phyloP scores from a whole-genome alignment of 2,329 filamentous ascomycete species.

The Stemphylium vesicarium region DNA sequence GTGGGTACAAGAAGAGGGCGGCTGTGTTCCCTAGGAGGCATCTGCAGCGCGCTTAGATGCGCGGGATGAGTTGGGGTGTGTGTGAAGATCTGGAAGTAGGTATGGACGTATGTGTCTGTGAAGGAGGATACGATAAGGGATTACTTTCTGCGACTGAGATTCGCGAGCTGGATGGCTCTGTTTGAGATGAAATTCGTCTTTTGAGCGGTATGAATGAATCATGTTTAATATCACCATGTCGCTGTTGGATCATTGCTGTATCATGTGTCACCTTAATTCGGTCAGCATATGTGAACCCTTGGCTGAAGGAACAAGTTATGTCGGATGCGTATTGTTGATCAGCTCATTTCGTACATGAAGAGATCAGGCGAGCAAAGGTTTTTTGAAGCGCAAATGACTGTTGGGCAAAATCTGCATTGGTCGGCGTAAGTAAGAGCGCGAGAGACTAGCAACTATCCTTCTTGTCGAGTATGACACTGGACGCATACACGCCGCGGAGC shows the following conservation, averaged over 20 bases:
- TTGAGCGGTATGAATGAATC: constrained; percentile 7
- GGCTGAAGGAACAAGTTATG: too few species aligned
- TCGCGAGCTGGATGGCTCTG: constrained; percentile 23
- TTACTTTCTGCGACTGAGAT: constrained; percentile 19
- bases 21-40: background rate
- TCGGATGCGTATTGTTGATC: too few species aligned
- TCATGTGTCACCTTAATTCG: too few species aligned
- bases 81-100: background rate
- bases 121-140: background rate
- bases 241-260: too few species aligned
- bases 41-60: constrained; percentile 9
- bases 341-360: too few species aligned
- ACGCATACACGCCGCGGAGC: background rate
- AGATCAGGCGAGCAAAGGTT: too few species aligned
- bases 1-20: constrained; percentile 20
- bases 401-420: background rate
- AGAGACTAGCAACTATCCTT: background rate
- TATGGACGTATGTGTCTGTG: background rate
- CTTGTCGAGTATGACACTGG: background rate
- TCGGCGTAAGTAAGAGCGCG: too few species aligned
- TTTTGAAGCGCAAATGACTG: too few species aligned
- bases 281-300: too few species aligned
- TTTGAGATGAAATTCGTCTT: constrained; percentile 9
- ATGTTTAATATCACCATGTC: constrained; percentile 2
- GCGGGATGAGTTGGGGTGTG: background rate